Conservation (phyloP, 2,329 filamentous ascomycete genomes). For the Paecilomyces dactylethromorphus region DNA sequence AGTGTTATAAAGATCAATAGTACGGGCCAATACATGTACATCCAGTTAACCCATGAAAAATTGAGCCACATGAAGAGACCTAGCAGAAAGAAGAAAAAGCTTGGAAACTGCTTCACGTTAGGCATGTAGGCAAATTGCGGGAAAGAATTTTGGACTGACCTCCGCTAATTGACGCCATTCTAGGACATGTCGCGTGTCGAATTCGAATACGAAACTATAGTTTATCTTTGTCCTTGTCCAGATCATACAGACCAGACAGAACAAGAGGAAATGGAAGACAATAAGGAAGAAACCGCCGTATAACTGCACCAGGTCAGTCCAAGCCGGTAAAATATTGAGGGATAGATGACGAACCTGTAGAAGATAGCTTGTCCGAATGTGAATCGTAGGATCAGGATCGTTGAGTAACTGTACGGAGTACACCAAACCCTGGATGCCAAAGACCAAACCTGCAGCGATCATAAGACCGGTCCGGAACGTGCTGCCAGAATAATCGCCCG, state of each 20-base stretch:
- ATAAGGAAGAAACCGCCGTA: constrained; percentile 90
- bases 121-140: constrained; percentile 4
- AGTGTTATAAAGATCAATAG: constrained; percentile 65
- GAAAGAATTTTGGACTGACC: constrained; percentile 31
- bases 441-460: constrained; percentile 61
- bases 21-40: constrained; percentile 84
- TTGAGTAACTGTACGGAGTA: constrained; percentile 51
- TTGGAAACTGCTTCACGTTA: constrained; percentile 56
- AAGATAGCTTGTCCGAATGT: constrained; percentile 58
- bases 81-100: constrained; percentile 67
- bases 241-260: constrained; percentile 74
- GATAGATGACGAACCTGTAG: constrained; percentile 48
- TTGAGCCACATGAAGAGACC: constrained; percentile 86
- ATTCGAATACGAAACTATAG: constrained; percentile 94
- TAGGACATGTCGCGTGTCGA: constrained; percentile 75
- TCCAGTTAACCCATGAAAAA: constrained; percentile 61
- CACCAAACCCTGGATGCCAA: constrained; percentile 59
- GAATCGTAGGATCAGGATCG: constrained; percentile 43
- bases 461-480: constrained; percentile 59
- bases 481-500: constrained; percentile 52
- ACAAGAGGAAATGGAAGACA: constrained; percentile 72
- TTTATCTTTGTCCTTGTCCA: constrained; percentile 87
- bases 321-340: constrained; percentile 1
- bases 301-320: constrained; percentile 49
- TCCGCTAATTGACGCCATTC: constrained; percentile 86